These are phyloP conservation scores for Paratinospora sagittata DNA, from an alignment of 164 flowering plant species.

Conservation along the genomic window DNA sequence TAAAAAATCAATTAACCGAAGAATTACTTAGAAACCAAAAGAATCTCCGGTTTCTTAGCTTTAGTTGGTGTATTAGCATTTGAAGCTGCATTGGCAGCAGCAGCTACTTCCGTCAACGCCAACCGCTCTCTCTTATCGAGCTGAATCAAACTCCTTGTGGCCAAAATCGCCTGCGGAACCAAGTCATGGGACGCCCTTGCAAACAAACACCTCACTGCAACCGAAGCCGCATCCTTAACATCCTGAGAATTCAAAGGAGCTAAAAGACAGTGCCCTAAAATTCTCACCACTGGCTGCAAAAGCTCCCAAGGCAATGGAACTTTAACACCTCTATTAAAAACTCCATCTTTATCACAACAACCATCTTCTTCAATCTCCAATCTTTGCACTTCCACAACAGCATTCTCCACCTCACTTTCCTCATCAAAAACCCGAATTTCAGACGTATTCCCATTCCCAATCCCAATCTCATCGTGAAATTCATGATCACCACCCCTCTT, in stretches of 20 bases:
- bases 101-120: conserved; percentile 38
- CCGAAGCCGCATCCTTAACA: conserved; percentile 66
- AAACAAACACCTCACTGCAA: conserved; percentile 72
- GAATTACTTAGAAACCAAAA: conserved; percentile 72
- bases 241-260: conserved; percentile 72
- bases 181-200: conserved; percentile 90
- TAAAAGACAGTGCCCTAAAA: conserved; percentile 80
- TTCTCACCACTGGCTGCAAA: conserved; percentile 68
- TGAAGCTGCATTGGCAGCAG: conserved; percentile 37
- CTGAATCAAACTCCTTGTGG: conserved; percentile 75
- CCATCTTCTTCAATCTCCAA: conserved; percentile 25
- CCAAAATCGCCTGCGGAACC: conserved; percentile 79
- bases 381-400: conserved; percentile 30
- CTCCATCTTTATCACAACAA: conserved; percentile 5
- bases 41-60: conserved; percentile 82
- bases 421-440: conserved; percentile 18
- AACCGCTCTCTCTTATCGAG: conserved; percentile 62
- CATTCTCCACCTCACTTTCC: conserved; percentile 22
- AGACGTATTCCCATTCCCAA: neutral
- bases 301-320: conserved; percentile 97
- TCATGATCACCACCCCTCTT: neutral
- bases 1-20: neutral
- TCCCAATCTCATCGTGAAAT: neutral
- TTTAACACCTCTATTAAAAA: conserved; percentile 34
- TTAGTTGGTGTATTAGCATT: conserved; percentile 76